Conservation (phyloP, 129 eudicot genomes). For the Deinandra increscens region DNA sequence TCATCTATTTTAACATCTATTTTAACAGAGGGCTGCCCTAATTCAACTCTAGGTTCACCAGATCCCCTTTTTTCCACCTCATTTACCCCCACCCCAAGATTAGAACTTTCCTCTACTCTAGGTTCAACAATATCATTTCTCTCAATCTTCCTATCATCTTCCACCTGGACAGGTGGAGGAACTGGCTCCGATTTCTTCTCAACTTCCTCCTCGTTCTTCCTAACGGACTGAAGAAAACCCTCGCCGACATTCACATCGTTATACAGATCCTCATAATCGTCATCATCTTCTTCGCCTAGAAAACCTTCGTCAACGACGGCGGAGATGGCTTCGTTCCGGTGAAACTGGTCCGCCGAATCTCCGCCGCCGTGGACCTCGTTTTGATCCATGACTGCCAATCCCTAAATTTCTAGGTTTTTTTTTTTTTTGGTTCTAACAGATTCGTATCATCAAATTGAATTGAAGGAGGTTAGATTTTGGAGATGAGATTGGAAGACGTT, state of each 20-base stretch:
- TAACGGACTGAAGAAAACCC: conserved; percentile 57
- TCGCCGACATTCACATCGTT: conserved; percentile 89
- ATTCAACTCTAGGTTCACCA: conserved; percentile 54
- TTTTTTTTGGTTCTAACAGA: conserved; percentile 13
- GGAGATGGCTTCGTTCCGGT: conserved; percentile 74
- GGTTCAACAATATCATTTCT: conserved; percentile 31
- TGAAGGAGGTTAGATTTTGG: neutral
- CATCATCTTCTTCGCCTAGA: conserved; percentile 75
- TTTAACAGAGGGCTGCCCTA: conserved; percentile 46
- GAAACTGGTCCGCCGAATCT: conserved; percentile 52
- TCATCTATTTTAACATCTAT: conserved; percentile 34
- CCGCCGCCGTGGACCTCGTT: conserved; percentile 35
- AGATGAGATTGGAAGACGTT: neutral
- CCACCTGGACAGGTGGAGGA: conserved; percentile 28
- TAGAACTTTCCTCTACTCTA: conserved; percentile 36
- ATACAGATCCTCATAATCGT: conserved; percentile 80
- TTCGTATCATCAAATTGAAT: neutral
- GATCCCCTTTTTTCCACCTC: conserved; percentile 36
- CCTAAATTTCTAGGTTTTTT: conserved; percentile 34
- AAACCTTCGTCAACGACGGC: conserved; percentile 86
- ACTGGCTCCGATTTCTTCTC: conserved; percentile 23
- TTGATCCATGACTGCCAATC: conserved; percentile 43
- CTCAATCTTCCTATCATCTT: conserved; percentile 37
- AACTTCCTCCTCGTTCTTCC: conserved; percentile 44
- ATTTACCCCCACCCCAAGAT: conserved; percentile 32